phyloP scores from a whole-genome alignment of 345 rosid species.

The Fremontodendron californicum region DNA sequence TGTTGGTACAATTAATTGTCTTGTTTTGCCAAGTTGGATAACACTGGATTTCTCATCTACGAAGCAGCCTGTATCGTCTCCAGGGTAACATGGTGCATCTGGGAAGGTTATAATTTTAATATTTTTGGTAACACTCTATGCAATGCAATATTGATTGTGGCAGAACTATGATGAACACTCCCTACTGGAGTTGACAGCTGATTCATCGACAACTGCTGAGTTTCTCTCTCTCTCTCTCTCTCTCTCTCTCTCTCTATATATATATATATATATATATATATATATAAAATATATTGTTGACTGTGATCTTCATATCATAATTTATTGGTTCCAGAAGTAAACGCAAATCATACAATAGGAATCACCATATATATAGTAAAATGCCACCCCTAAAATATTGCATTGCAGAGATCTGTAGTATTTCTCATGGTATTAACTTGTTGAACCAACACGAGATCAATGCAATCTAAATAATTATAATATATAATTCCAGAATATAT shows the following conservation, averaged over 20 bases:
- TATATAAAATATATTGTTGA: neutral
- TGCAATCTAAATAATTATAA: neutral
- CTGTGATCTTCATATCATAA: neutral
- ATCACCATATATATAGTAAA: no score
- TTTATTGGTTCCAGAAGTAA: neutral
- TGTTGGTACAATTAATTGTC: conserved; percentile 20
- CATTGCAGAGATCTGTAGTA: neutral
- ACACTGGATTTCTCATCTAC: conserved; percentile 1
- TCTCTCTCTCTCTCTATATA: no score
- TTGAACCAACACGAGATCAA: neutral
- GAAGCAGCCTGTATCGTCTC: conserved; percentile 25
- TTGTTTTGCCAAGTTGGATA: conserved; percentile 22
- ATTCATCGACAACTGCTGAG: conserved; percentile 19
- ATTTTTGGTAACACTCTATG: no score
- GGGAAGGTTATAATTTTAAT: conserved; percentile 11
- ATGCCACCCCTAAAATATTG: no score
- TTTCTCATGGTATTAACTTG: neutral
- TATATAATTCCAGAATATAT: neutral
- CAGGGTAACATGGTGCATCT: conserved; percentile 22
- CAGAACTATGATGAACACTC: conserved; percentile 21
- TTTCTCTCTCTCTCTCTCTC: no score
- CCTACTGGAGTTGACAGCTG: conserved; percentile 16
- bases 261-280: no score
- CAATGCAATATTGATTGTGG: conserved; percentile 18
- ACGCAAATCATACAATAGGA: conserved; percentile 19